A percentile compares a stretch with the other conserved stretches of the same genome.
Evolutionary conservation across 2,329 filamentous ascomycete species (phyloP).

Genomic region (Conoideocrella luteorostrata): DNA sequence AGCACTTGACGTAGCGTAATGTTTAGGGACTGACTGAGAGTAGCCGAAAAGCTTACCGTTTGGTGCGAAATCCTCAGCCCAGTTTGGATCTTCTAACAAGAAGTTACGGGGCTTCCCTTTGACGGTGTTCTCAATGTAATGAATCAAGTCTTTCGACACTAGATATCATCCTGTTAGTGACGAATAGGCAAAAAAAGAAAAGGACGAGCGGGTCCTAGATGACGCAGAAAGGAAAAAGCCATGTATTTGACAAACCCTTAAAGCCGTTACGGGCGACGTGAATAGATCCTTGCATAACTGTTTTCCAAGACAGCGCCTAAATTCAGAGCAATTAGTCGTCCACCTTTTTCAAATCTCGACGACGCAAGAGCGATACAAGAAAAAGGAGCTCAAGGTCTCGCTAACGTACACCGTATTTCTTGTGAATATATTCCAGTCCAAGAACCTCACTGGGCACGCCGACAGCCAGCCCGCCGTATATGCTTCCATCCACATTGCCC

Average conservation of each 20-base stretch:
- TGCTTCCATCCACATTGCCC: constrained; percentile 59
- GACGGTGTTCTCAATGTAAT: constrained; percentile 58
- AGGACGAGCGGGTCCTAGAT: not conserved
- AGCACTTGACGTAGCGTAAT: constrained; percentile 7
- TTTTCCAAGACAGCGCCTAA: constrained; percentile 58
- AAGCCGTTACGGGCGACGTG: constrained; percentile 70
- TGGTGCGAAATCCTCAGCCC: constrained; percentile 84
- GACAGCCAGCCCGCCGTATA: constrained; percentile 65
- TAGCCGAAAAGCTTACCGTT: constrained; percentile 42
- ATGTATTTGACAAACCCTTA: constrained; percentile 27
- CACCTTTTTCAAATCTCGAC: too few species aligned
- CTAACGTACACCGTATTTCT: constrained; percentile 54
- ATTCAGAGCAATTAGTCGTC: not conserved
- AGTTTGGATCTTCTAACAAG: constrained; percentile 66
- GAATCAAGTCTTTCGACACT: constrained; percentile 67
- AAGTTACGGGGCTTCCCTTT: constrained; percentile 44
- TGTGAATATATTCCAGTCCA: constrained; percentile 73
- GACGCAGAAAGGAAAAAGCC: too few species aligned
- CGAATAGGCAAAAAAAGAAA: not conserved
- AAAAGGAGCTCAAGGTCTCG: too few species aligned
- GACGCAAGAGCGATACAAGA: too few species aligned
- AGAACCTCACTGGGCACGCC: constrained; percentile 69
- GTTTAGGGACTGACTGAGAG: not conserved
- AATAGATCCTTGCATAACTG: constrained; percentile 68
- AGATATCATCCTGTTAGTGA: not conserved